phyloP scores from a whole-genome alignment of 2,329 filamentous ascomycete genomes.

The Aspergillus glaucus region DNA sequence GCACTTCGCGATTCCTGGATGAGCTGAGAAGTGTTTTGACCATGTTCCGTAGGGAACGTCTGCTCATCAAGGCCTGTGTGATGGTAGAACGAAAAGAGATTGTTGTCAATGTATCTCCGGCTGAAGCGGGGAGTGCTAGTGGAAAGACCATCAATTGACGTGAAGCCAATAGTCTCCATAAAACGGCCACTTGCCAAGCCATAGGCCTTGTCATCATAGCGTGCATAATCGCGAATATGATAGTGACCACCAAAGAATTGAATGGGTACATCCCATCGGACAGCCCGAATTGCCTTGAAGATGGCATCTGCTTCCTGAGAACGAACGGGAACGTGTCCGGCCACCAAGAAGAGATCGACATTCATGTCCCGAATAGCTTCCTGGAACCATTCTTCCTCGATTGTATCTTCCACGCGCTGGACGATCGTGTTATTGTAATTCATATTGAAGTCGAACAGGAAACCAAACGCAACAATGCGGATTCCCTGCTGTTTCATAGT shows the following conservation, averaged over 20 bases:
- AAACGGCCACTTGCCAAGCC: conserved; percentile 84
- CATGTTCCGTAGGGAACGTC: conserved; percentile 70
- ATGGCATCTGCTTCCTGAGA: conserved; percentile 74
- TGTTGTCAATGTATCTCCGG: conserved; percentile 88
- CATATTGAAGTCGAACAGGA: conserved; percentile 86
- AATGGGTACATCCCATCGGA: conserved; percentile 76
- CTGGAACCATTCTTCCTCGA: conserved; percentile 85
- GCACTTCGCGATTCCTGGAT: conserved; percentile 65
- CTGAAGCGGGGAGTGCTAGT: conserved; percentile 55
- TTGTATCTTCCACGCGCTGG: conserved; percentile 68
- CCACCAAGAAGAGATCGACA: conserved; percentile 78
- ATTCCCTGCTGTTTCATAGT: conserved; percentile 84
- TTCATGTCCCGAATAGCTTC: conserved; percentile 71
- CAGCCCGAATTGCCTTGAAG: conserved; percentile 68
- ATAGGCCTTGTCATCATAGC: conserved; percentile 70
- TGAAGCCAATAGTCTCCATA: conserved; percentile 91
- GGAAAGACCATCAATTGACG: conserved; percentile 68
- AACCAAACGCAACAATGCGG: conserved; percentile 81
- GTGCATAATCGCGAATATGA: conserved; percentile 78
- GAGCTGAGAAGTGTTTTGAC: conserved; percentile 62
- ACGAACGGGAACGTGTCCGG: conserved; percentile 76
- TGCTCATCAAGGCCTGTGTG: conserved; percentile 67
- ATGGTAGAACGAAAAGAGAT: conserved; percentile 74
- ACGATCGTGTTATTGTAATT: conserved; percentile 90
- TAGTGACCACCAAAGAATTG: conserved; percentile 87